Evolutionary conservation across 495 filamentous ascomycete genomes (phyloP).

Genomic region (Collariella sp.): DNA sequence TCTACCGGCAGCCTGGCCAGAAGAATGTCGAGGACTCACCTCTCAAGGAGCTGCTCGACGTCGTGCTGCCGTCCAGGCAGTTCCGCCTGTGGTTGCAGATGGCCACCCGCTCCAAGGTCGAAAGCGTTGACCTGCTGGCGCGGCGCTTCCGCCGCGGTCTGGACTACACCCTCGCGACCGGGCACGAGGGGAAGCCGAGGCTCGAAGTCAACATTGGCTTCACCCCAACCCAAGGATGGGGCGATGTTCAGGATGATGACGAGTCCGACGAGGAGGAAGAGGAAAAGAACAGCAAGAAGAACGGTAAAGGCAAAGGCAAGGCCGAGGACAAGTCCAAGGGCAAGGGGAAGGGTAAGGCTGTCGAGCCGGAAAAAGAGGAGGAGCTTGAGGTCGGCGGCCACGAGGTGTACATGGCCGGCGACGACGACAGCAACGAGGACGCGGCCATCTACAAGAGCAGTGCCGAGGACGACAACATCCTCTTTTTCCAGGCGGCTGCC

Average conservation of each 20-base stretch:
- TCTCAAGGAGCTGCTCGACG: conserved; percentile 64
- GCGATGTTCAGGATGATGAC: conserved; percentile 55
- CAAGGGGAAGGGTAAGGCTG: conserved; percentile 18
- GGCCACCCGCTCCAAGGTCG: conserved; percentile 61
- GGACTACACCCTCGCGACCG: conserved; percentile 89
- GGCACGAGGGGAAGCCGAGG: conserved; percentile 68
- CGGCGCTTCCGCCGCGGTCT: conserved; percentile 76
- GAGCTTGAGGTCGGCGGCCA: conserved; percentile 65
- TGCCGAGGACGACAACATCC: conserved; percentile 82
- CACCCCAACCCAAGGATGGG: conserved; percentile 78
- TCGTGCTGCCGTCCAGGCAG: conserved; percentile 71
- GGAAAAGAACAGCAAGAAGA: conserved; percentile 29
- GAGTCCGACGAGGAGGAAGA: conserved; percentile 34
- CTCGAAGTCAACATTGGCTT: conserved; percentile 81
- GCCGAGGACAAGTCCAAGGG: conserved; percentile 19
- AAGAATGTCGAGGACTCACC: conserved; percentile 40
- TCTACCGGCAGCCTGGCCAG: conserved; percentile 57
- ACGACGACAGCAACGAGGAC: conserved; percentile 65
- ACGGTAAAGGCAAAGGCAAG: conserved; percentile 33
- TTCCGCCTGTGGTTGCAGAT: conserved; percentile 85
- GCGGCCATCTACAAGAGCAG: conserved; percentile 77
- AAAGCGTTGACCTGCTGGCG: conserved; percentile 60
- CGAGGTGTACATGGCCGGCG: conserved; percentile 86
- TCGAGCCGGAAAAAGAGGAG: conserved; percentile 26
- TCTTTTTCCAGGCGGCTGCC: conserved; percentile 77